Evolutionary conservation across 2,329 filamentous ascomycete species (phyloP).

Genomic region (Beauveria medogensis): DNA sequence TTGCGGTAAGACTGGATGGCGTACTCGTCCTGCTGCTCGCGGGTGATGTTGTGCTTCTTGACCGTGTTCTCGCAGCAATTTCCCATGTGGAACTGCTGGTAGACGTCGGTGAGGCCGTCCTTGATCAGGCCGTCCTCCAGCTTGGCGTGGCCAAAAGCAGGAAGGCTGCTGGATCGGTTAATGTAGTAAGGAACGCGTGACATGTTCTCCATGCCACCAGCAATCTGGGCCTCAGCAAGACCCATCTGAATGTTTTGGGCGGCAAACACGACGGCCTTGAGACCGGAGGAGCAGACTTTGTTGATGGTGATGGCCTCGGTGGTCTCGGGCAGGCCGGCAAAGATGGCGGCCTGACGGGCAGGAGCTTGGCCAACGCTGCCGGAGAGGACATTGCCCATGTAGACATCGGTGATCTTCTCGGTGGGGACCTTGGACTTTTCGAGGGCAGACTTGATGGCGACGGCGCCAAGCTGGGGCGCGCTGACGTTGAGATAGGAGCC

Average conservation of each 20-base stretch:
- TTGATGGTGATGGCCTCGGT: constrained; percentile 91
- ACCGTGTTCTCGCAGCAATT: constrained; percentile 93
- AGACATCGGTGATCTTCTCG: constrained; percentile 80
- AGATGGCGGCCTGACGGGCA: constrained; percentile 81
- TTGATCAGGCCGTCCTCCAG: constrained; percentile 89
- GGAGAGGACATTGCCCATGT: constrained; percentile 94
- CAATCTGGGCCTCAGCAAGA: constrained; percentile 77
- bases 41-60: constrained; percentile 72
- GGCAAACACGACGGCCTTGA: constrained; percentile 85
- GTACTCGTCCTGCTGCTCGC: constrained; percentile 85
- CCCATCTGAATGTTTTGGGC: constrained; percentile 94
- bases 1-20: constrained; percentile 84
- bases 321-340: constrained; percentile 72
- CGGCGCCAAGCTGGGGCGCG: constrained; percentile 80
- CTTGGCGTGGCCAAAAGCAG: constrained; percentile 79
- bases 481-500: constrained; percentile 77
- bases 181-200: constrained; percentile 86
- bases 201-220: constrained; percentile 99
- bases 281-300: constrained; percentile 93
- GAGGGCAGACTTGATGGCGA: constrained; percentile 85
- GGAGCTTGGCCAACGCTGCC: constrained; percentile 81
- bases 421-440: constrained; percentile 76
- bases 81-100: constrained; percentile 96
- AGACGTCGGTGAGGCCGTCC: constrained; percentile 93
- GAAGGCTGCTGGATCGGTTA: constrained; percentile 70